A percentile compares a stretch with the other conserved stretches of the same genome.
These are phyloP conservation scores for Boletellus deceptivus DNA, from an alignment of 1,284 basidiomycete genomes.

Conservation along the genomic window DNA sequence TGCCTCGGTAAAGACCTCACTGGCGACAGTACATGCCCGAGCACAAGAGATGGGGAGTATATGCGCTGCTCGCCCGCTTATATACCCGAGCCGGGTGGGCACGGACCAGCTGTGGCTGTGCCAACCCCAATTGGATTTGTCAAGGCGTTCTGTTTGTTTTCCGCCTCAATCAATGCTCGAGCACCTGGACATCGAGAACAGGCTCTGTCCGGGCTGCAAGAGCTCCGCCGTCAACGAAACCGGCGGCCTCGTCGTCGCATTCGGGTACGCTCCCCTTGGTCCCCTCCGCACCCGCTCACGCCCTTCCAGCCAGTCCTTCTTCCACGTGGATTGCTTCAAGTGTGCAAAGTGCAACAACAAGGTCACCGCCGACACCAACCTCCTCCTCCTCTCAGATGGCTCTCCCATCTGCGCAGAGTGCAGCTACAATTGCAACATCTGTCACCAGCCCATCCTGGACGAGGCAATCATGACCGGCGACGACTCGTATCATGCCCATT, in stretches of 20 bases:
- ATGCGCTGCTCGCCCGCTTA: conserved; percentile 21
- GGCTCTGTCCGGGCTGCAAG: conserved; percentile 83
- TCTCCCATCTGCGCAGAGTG: conserved; percentile 96
- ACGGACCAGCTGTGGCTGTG: conserved; percentile 40
- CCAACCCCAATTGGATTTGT: too few relatives aligned
- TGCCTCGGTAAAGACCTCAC: conserved; percentile 89
- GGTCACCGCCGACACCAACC: conserved; percentile 91
- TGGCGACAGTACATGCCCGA: conserved; percentile 86
- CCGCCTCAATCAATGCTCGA: neutral
- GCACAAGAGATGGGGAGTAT: conserved; percentile 69
- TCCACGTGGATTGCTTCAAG: conserved; percentile 81
- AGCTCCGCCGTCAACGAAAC: conserved; percentile 79
- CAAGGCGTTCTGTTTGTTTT: too few relatives aligned
- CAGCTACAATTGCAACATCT: conserved; percentile 95
- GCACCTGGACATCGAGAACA: conserved; percentile 48
- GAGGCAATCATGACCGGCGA: conserved; percentile 99
- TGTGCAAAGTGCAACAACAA: conserved; percentile 80
- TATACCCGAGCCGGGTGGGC: conserved; percentile 32
- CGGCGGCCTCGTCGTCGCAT: conserved; percentile 87
- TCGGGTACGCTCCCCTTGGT: conserved; percentile 59
- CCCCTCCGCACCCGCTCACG: conserved; percentile 24
- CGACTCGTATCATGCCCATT: conserved; percentile 97
- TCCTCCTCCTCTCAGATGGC: conserved; percentile 93
- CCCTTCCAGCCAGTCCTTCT: conserved; percentile 68
- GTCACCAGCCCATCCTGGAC: conserved; percentile 88